Base-by-base conservation (phyloP, 306 rosid genomes). In the Malus asiatica region DNA sequence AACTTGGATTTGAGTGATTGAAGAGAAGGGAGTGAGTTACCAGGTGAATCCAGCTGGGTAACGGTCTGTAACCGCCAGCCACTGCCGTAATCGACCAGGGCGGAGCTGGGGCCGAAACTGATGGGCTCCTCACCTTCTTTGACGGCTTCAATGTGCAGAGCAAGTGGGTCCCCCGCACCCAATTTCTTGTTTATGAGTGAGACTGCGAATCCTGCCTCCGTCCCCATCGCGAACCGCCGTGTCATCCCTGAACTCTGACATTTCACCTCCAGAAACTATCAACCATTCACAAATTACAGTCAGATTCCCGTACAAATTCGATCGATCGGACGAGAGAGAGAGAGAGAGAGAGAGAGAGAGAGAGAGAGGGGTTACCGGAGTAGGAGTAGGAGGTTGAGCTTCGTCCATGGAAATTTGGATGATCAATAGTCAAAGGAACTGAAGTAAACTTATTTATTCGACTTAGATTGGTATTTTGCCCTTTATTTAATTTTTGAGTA, bases 61-160 rank as follows among this genome's bases (percentile, higher is more conserved):
- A 84, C 87, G 2, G 97, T 88, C 73, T 86, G 93, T 35, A 92
- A 75, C 25, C 72, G 82, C 97, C 97, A 92, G 22, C 83, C 84
- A 4, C 73, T 59, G 38, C 96, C 96, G 51, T 74, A 90, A 35
- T 86, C 38, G 40, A 83, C 78, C 13, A 92, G 92, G 77, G 72
- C 22, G 8, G 96, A 83, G 62, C 66, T 87, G 23, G 96, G 88
- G 8, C 96, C 93, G 23, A 92, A 92, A 74, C 78, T 85, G n/a
- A 92, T 87, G 69, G 97, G 85, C 84, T 87, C 97, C 69, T 92
- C 88, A 0, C 82, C 88, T 63, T 87, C 84, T 80, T 84, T 90
- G 10, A 76, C 80, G 42, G 97, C 96, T 86, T 92, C 96, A 42
- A 92, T 83, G 73, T 88, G 85, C 35, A 80, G 60, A 68, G 86